Base-by-base conservation (phyloP, 2,329 filamentous ascomycete genomes). In the Pseudogymnoascus sp. region DNA sequence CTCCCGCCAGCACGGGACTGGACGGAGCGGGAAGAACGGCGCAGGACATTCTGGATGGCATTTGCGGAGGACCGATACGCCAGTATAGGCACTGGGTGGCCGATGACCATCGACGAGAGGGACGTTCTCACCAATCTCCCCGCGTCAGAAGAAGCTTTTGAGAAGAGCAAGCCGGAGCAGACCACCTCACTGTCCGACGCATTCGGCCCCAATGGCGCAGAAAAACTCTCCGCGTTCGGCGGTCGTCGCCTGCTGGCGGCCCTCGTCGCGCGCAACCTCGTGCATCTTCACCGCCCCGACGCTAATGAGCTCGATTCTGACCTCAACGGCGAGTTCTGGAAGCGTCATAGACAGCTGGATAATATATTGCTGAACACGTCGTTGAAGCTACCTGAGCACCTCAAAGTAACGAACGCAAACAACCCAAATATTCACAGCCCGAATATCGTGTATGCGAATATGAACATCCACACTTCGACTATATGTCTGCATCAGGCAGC, bases 401-500 rank as follows among this genome's bases (percentile, higher is more conserved):
- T 97, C 33, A 91, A 93, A 68, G 79, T 97, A 33, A 92, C 95
- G 77, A 78, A 14, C 91, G 91, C 0, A 16, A 31, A 31, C 45
- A 52, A 52, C 25, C 45, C 45, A 14, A 52, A 52, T 31, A 77
- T 96, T 35, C 78, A 81, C 14, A 89, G 93, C 70, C 83, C 92
- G 3, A 97, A 97, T 67, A 86, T 93, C 61, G 86, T 97, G 4
- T 97, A 97, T 73, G 86, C 90, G 63, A 97, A 97, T 70, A 96
- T 99, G 91, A 92, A 90, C 72, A 91, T 99, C 33, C 93, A 97
- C 73, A 96, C 95, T 0, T 96, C 93, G 0, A 92, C 91, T 1
- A 97, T 99, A 61, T 97, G 93, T 74, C 79, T 99, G n/a, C 95
- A 99, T 71, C 95, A 99, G 77, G 95, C 93, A 2, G 95, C 95